Base-by-base conservation (phyloP, 2,329 filamentous ascomycete species). In the Orbilia ellipsospora region DNA sequence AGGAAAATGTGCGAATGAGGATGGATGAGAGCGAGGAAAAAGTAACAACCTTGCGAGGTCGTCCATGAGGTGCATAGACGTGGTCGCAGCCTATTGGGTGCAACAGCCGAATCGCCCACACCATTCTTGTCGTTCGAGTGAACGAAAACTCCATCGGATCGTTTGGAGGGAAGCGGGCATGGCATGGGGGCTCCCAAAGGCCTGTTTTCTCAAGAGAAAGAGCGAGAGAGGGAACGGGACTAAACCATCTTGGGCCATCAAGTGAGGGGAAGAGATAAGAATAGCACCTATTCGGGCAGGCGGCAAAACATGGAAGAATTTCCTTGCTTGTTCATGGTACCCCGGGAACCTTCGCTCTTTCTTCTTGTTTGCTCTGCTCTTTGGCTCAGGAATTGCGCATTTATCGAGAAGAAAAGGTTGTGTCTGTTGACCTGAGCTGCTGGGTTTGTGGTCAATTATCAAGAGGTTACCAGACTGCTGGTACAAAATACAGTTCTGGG, bases 11-110 rank as follows among this genome's bases (percentile, higher is more conserved):
- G 69, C 69, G 52, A 69, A 69, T 62, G 48, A 62, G 69, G 62
- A 61, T 65, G 68, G 54, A 65, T 61, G 45, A 57, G 56, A 50
- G 31, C 28, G 48, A 65, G 69, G 69, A 73, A 67, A 73, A 66
- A 73, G 62, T 67, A 73, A 67, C 62, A 73, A 67, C 69, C 69
- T 28, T 67, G 69, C 56, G 36, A 40, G 62, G 44, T n/a, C 16
- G 62, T 66, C 62, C 59, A 67, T 73, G 68, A 73, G 68, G 61
- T 73, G 68, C 68, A 73, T 73, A 66, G 69, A 73, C 69, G 69
- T 73, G 69, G 69, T 73, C 69, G 62, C 69, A 73, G 69, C 69
- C 59, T 66, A 73, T 73, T 73, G 69, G 69, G 44, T 51, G 56
- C 55, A 44, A 36, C 69, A 67, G 69, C 69, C 69, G 69, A 73